Evolutionary conservation across 2,329 filamentous ascomycete species (phyloP).

Genomic region (Biscogniauxia sp.): DNA sequence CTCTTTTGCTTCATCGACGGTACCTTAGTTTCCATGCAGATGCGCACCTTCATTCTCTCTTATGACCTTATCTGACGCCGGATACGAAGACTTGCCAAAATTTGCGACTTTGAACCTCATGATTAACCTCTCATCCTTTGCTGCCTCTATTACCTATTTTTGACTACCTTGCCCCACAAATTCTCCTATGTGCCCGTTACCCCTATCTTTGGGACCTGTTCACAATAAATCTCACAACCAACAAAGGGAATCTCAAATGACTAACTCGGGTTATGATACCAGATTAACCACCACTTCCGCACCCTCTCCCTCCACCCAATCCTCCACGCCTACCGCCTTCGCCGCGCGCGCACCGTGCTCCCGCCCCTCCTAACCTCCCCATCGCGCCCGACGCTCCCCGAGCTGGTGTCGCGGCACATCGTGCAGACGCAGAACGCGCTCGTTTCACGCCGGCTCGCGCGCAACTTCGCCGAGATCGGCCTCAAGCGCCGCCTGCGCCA

Average conservation of each 20-base stretch:
- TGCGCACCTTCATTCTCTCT: neutral
- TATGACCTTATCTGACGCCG: neutral
- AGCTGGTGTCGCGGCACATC: constrained; percentile 63
- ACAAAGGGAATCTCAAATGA: neutral
- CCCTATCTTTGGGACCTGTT: neutral
- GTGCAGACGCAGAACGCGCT: constrained; percentile 66
- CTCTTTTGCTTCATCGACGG: neutral
- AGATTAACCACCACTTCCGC: constrained; percentile 64
- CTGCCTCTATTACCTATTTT: too few species aligned
- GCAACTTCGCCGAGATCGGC: constrained; percentile 63
- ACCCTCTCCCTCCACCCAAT: constrained; percentile 62
- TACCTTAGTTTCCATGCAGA: neutral
- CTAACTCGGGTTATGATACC: neutral
- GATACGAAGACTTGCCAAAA: neutral
- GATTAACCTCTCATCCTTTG: too few species aligned
- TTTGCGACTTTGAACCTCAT: neutral
- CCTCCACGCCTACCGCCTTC: constrained; percentile 61
- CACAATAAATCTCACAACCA: neutral
- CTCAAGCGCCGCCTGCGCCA: constrained; percentile 60
- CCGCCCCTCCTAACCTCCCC: constrained; percentile 55
- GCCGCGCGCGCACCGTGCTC: constrained; percentile 52
- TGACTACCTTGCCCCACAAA: too few species aligned
- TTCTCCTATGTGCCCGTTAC: neutral
- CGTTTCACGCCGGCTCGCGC: constrained; percentile 60
- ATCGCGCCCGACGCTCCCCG: constrained; percentile 56